Evolutionary conservation across 1,139 yeast species (phyloP).

Genomic region (Hanseniaspora gamundiae): DNA sequence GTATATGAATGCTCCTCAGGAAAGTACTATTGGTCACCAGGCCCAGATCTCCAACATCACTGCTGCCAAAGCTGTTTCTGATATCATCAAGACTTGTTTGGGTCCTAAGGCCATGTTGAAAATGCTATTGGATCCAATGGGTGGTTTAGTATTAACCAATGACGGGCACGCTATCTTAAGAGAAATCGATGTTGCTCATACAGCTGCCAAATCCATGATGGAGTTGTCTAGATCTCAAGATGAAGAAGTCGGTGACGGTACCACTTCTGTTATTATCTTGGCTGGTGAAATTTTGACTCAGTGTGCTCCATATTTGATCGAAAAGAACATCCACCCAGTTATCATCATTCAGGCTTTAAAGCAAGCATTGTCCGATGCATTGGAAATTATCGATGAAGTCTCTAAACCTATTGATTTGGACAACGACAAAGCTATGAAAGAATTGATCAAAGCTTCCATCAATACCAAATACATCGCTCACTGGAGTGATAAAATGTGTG

Average conservation of each 20-base stretch:
- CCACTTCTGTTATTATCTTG: slow-evolving; percentile 85
- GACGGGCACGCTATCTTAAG: slow-evolving; percentile 93
- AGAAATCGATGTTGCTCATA: slow-evolving; percentile 88
- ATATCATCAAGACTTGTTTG: slow-evolving; percentile 90
- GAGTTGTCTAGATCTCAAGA: slow-evolving; percentile 96
- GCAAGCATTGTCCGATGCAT: slow-evolving; percentile 81
- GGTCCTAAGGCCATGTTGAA: slow-evolving; percentile 99
- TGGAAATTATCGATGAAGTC: slow-evolving; percentile 74
- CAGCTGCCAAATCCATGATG: slow-evolving; percentile 98
- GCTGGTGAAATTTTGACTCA: slow-evolving; percentile 97
- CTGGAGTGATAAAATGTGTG: slow-evolving; percentile 91
- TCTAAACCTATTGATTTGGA: slow-evolving; percentile 75
- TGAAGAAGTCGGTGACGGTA: slow-evolving; percentile 98
- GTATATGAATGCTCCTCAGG: slow-evolving; percentile 64
- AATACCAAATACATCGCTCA: slow-evolving; percentile 90
- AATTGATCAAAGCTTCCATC: slow-evolving; percentile 78
- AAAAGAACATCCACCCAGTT: slow-evolving; percentile 93
- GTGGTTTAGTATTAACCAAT: slow-evolving; percentile 93
- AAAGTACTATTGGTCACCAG: slow-evolving; percentile 92
- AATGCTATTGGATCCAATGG: slow-evolving; percentile 97
- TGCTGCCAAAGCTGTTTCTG: slow-evolving; percentile 98
- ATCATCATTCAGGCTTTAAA: slow-evolving; percentile 90
- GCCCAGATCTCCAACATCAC: slow-evolving; percentile 95
- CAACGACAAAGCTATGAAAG: slow-evolving; percentile 78
- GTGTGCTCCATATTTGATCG: slow-evolving; percentile 78